Conservation (phyloP, 805 yeast genomes). For the Sungouiella thailandica region DNA sequence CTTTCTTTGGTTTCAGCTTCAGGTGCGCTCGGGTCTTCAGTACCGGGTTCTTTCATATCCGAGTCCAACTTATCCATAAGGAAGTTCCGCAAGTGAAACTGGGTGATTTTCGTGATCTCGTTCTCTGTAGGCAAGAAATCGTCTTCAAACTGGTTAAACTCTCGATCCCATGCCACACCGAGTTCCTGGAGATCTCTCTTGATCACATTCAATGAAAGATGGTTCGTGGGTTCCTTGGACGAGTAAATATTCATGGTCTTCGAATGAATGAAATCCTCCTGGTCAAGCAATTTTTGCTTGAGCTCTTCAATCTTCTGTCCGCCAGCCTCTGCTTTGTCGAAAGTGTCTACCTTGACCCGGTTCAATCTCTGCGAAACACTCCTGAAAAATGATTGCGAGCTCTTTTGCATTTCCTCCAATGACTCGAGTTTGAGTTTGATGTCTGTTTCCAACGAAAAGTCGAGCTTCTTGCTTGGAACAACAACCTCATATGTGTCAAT, state of each 20-base stretch:
- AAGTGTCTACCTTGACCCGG: constrained; percentile 71
- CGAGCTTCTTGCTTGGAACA: constrained; percentile 66
- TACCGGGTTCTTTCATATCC: constrained; percentile 11
- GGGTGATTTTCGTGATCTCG: constrained; percentile 86
- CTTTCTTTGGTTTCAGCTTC: not conserved
- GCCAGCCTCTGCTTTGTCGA: constrained; percentile 70
- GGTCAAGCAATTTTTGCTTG: constrained; percentile 47
- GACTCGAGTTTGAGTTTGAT: constrained; percentile 64
- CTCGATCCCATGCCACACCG: constrained; percentile 84
- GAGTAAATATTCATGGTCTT: constrained; percentile 51
- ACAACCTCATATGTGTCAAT: constrained; percentile 76
- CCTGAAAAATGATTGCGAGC: constrained; percentile 59
- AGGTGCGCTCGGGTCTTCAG: not conserved
- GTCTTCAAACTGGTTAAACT: constrained; percentile 74
- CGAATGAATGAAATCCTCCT: constrained; percentile 40
- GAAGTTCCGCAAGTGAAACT: constrained; percentile 75
- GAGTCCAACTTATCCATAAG: constrained; percentile 49
- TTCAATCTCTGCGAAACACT: constrained; percentile 66
- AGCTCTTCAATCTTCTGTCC: constrained; percentile 52
- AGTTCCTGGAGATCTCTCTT: constrained; percentile 70
- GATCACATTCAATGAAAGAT: constrained; percentile 64
- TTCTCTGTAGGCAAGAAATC: constrained; percentile 84
- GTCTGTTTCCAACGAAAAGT: constrained; percentile 69
- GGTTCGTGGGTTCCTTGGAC: constrained; percentile 55
- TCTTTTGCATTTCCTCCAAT: constrained; percentile 47